phyloP scores from a whole-genome alignment of 1,284 basidiomycete genomes.

The Somion occarium region DNA sequence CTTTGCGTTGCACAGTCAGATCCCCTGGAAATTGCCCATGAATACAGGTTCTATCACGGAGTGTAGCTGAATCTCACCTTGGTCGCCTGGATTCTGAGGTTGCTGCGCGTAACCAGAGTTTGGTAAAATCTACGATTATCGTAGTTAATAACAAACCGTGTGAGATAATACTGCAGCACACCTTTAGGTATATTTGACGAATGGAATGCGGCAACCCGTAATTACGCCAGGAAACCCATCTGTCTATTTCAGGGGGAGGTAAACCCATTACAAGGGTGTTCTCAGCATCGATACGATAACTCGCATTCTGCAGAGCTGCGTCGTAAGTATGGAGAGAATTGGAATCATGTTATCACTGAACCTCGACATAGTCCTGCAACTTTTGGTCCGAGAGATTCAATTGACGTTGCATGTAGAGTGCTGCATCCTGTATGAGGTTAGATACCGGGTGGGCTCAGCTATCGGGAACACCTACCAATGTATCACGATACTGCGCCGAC shows the following conservation, averaged over 20 bases:
- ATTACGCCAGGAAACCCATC: slow-evolving; percentile 35
- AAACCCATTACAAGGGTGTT: slow-evolving; percentile 44
- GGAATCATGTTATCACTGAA: slow-evolving; percentile 15
- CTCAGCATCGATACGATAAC: slow-evolving; percentile 38
- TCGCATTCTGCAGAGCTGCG: slow-evolving; percentile 32
- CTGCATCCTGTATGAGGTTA: slow-evolving; percentile 35
- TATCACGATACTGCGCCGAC: slow-evolving; percentile 11
- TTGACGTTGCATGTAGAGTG: slow-evolving; percentile 42
- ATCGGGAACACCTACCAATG: slow-evolving; percentile 3
- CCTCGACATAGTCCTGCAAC: slow-evolving; percentile 49
- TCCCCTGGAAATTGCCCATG: slow-evolving; percentile 3
- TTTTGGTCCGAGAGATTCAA: slow-evolving; percentile 36
- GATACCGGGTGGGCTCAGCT: neutral
- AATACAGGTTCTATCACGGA: neutral
- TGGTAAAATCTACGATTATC: slow-evolving; percentile 8
- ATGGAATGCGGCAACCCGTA: slow-evolving; percentile 23
- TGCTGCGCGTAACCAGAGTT: slow-evolving; percentile 2
- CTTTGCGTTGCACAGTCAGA: slow-evolving; percentile 19
- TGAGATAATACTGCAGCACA: too few relatives aligned
- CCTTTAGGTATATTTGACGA: slow-evolving; percentile 9
- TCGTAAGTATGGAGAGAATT: neutral
- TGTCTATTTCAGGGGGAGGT: slow-evolving; percentile 36
- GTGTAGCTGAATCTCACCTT: slow-evolving; percentile 1
- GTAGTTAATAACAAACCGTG: neutral
- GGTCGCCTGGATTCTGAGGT: slow-evolving; percentile 4